Percentiles rank a stretch among this genome's conserved stretches.
These are phyloP conservation scores for Solanum tarapatanum DNA, from an alignment of 257 asterid genomes.

Conservation along the genomic window DNA sequence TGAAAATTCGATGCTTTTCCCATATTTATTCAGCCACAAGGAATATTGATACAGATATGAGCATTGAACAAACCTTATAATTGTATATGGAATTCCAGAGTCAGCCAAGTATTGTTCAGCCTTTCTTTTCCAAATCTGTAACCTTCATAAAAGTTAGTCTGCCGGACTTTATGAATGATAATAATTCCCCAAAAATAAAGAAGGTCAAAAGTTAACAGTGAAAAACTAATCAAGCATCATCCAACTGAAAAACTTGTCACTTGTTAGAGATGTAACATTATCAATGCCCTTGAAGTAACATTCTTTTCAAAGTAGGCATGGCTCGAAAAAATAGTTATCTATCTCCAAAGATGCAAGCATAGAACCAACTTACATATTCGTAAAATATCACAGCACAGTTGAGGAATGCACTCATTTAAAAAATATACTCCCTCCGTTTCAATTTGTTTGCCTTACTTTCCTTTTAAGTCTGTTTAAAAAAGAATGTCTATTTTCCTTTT, in stretches of 20 bases:
- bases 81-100: constrained; percentile 87
- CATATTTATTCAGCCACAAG: background rate
- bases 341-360: background rate
- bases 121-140: constrained; percentile 88
- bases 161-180: background rate
- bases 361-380: background rate
- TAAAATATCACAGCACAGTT: background rate
- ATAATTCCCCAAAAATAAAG: background rate
- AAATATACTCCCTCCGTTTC: background rate
- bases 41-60: background rate
- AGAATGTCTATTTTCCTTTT: background rate
- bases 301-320: background rate
- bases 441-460: accelerated
- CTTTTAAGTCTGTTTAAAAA: background rate
- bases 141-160: background rate
- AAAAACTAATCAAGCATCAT: background rate
- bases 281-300: background rate
- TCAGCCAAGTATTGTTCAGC: constrained; percentile 85
- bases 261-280: accelerated
- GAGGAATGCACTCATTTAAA: background rate
- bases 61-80: constrained; percentile 45
- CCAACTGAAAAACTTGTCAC: accelerated
- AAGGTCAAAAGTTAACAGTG: background rate
- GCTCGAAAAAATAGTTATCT: background rate
- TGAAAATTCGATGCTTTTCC: background rate